These are phyloP conservation scores for Solanum rostratum DNA, from an alignment of 257 asterid species.

Conservation along the genomic window DNA sequence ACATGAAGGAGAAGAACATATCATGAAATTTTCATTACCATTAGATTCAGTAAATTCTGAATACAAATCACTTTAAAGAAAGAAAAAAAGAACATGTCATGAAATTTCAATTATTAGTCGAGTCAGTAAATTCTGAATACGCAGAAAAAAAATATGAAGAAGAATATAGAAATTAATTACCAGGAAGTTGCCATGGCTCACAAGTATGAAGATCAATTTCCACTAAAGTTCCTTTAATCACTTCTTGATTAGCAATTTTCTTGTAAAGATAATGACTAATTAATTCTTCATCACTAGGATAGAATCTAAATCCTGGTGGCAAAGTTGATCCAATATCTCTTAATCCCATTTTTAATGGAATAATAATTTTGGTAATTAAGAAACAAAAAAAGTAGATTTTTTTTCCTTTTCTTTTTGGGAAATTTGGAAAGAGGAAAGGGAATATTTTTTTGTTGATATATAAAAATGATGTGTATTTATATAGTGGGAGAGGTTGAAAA, in stretches of 20 bases:
- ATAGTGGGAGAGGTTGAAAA: conserved; percentile 13
- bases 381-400: no score
- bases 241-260: conserved; percentile 41
- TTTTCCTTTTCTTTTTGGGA: neutral
- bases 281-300: conserved; percentile 81
- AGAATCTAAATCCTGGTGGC: conserved; percentile 82
- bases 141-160: neutral
- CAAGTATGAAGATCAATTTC: conserved; percentile 82
- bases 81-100: neutral
- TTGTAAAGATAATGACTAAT: conserved; percentile 73
- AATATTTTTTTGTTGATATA: neutral
- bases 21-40: neutral
- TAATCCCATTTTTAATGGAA: conserved; percentile 34
- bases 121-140: neutral
- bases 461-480: conserved; percentile 2
- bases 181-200: conserved; percentile 99
- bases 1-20: neutral
- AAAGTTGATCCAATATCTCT: conserved; percentile 70
- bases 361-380: neutral
- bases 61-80: neutral
- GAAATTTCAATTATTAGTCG: neutral
- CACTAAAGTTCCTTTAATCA: conserved; percentile 43
- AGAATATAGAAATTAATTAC: conserved; percentile 20
- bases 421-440: neutral
- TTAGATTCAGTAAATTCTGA: neutral